phyloP scores from a whole-genome alignment of 73 alveolate genomes.

The Paraurostyla sp. region DNA sequence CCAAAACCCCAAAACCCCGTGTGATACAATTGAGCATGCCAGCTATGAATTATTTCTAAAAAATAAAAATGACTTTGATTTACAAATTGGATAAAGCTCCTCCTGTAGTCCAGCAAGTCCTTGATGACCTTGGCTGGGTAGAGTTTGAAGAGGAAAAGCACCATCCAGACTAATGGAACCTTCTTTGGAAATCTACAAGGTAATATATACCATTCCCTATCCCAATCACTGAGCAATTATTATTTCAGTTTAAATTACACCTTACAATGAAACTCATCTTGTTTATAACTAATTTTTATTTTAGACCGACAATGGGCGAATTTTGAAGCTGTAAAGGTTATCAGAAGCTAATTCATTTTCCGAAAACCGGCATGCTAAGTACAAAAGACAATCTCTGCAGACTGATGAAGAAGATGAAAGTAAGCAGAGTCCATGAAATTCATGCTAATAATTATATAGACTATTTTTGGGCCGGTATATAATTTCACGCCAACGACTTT shows the following conservation, averaged over 20 bases:
- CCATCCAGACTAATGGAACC: constrained; percentile 70
- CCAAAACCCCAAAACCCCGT: too few relatives aligned
- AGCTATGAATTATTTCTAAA: too few relatives aligned
- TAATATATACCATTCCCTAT: too few relatives aligned
- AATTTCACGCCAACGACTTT: constrained; percentile 72
- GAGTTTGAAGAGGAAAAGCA: constrained; percentile 57
- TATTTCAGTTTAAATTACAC: neutral
- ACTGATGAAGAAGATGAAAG: constrained; percentile 70
- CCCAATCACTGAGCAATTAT: neutral
- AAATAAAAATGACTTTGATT: constrained; percentile 38
- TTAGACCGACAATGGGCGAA: constrained; percentile 75
- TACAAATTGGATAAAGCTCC: constrained; percentile 55
- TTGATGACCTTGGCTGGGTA: constrained; percentile 64
- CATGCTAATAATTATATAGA: neutral
- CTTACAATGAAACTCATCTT: neutral
- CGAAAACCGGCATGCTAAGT: constrained; percentile 60
- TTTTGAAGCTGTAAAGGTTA: constrained; percentile 55
- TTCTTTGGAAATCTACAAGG: constrained; percentile 72
- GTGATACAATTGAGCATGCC: too few relatives aligned
- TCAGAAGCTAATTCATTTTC: constrained; percentile 73
- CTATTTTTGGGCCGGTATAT: constrained; percentile 63
- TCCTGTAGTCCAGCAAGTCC: constrained; percentile 43
- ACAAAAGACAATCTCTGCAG: constrained; percentile 68
- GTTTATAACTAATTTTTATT: neutral
- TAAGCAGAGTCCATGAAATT: neutral